Base-by-base conservation (phyloP, 2,329 filamentous ascomycete genomes). In the Endothia cerciana region DNA sequence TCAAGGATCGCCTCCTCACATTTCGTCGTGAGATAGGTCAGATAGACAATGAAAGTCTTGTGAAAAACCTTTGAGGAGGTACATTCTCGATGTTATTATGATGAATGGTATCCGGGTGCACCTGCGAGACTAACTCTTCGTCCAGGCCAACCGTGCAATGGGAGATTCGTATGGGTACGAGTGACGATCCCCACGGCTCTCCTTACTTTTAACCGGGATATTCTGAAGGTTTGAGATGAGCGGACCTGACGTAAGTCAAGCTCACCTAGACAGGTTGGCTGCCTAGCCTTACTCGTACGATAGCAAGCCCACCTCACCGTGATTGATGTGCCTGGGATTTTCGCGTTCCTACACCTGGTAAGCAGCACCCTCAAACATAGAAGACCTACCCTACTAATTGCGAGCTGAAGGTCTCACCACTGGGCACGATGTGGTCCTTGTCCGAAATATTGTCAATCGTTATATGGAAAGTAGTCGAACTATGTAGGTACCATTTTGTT, bases 271-370 rank as follows among this genome's bases (percentile, higher is more conserved):
- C 3, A 3, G 2, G 10, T 51, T 51, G 22, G 22, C 4, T 4
- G 10, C 47, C 1, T 15, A 28, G 47, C n/a, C 15, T 51, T 10
- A 25, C 4, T 15, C 8, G 10, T 4, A 28, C 22, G 28, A 30
- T 7, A 78, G 0, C 74, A 80, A 77, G 70, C 80, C 2, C 79
- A 85, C 17, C 75, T 86, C 7, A 86, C 83, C 0, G 76, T 86
- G 6, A 85, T 85, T 6, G 84, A 86, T 25, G 82, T 86, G 0
- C 83, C 83, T 0, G 84, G 83, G 0, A 82, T 85, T 85, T 86
- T 65, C 77, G 79, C 8, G 72, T 72, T 1, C 68, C 78, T 4
- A 79, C 76, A 0, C 68, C 73, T 28, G 47, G 47, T 51, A 6
- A 30, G 43, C 22, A 43, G 11, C 25, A 30, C n/a, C 47, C 28